phyloP scores from a whole-genome alignment of 2,329 filamentous ascomycete species.

The Botrytis fragariae region DNA sequence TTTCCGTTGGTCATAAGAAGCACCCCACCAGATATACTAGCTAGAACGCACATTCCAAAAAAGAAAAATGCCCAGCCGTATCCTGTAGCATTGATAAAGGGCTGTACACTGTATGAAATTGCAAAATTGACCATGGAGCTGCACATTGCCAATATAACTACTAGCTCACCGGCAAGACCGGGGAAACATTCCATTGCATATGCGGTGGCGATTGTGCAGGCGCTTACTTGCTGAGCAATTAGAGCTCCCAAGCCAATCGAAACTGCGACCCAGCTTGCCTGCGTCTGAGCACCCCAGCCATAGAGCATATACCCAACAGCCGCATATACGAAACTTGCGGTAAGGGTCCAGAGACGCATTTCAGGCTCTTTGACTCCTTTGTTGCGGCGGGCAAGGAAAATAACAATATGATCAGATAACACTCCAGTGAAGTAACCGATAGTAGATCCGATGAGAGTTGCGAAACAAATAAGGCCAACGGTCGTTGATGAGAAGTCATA shows the following conservation, averaged over 20 bases:
- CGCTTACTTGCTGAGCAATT: conserved; percentile 44
- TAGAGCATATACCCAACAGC: conserved; percentile 42
- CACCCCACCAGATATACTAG: neutral
- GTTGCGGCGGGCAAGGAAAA: conserved; percentile 39
- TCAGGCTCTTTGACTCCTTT: conserved; percentile 41
- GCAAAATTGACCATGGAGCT: neutral
- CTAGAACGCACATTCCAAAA: neutral
- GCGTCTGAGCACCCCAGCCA: conserved; percentile 40
- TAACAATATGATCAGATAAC: conserved; percentile 38
- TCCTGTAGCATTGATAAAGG: neutral
- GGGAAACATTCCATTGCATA: conserved; percentile 43
- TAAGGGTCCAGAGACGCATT: conserved; percentile 42
- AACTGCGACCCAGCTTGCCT: conserved; percentile 39
- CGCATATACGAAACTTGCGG: conserved; percentile 38
- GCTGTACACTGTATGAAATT: neutral
- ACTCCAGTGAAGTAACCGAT: conserved; percentile 40
- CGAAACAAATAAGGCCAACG: conserved; percentile 36
- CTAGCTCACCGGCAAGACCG: conserved; percentile 41
- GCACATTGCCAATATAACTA: conserved; percentile 38
- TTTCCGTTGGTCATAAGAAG: neutral
- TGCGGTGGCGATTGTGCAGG: conserved; percentile 42
- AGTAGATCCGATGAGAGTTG: conserved; percentile 39
- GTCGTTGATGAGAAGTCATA: conserved; percentile 22
- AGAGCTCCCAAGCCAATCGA: conserved; percentile 41
- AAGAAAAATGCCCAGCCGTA: neutral